Evolutionary conservation across 2,329 filamentous ascomycete genomes (phyloP).

Genomic region (Aspergillus transmontanensis): DNA sequence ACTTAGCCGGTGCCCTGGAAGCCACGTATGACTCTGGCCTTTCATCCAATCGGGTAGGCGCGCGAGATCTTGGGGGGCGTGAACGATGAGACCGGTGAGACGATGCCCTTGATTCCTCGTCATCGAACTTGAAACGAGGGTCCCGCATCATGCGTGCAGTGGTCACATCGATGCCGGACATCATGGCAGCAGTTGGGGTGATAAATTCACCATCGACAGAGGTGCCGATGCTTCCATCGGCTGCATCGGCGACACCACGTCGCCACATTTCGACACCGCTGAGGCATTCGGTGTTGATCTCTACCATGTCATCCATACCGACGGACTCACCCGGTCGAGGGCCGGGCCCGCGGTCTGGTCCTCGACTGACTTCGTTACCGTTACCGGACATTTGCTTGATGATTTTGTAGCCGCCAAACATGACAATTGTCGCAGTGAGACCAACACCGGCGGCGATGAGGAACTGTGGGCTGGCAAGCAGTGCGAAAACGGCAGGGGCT

Average conservation of each 20-base stretch:
- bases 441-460: slow-evolving; percentile 88
- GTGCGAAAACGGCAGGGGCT: slow-evolving; percentile 81
- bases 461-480: slow-evolving; percentile 89
- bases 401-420: slow-evolving; percentile 96
- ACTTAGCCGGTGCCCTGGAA: slow-evolving; percentile 15
- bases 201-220: slow-evolving; percentile 69
- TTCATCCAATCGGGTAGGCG: slow-evolving; percentile 14
- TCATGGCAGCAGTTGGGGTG: slow-evolving; percentile 58
- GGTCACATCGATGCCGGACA: slow-evolving; percentile 47
- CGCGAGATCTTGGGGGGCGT: slow-evolving; percentile 16
- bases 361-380: slow-evolving; percentile 20
- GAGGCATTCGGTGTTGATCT: slow-evolving; percentile 53
- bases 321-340: slow-evolving; percentile 21
- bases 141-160: slow-evolving; percentile 34
- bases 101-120: slow-evolving; percentile 37
- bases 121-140: slow-evolving; percentile 39
- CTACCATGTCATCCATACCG: slow-evolving; percentile 59
- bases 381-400: slow-evolving; percentile 74
- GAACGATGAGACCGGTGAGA: slow-evolving; percentile 40
- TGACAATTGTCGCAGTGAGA: slow-evolving; percentile 90
- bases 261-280: slow-evolving; percentile 65
- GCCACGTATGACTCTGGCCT: slow-evolving; percentile 19
- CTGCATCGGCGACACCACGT: slow-evolving; percentile 62
- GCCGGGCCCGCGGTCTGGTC: background rate
- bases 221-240: slow-evolving; percentile 57